Evolutionary conservation across 106 monocot genomes (phyloP), one percentile per base, ranked within the genome.

Genomic region (Phalaenopsis equestris): DNA sequence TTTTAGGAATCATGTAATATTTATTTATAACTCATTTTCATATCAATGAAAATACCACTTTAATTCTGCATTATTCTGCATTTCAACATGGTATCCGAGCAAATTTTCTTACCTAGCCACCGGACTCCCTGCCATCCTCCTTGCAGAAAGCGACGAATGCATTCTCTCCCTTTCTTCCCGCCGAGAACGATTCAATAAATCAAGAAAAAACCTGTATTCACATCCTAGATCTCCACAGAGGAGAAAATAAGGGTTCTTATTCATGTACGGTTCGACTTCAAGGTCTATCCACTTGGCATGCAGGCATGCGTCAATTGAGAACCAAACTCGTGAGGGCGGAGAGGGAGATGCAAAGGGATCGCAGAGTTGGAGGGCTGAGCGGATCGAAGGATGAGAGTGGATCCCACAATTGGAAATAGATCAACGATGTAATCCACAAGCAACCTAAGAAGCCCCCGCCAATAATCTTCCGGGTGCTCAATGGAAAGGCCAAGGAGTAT

Each of bases 381-480:
- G 81, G 70, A 67, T 80, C 85, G n/a, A 85, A 81, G 85, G 46
- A 76, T 80, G 90, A 85, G 84, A 80, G 78, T 12, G 85, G 81
- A 12, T 7, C 86, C 18, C 79, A 88, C 41, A 86, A 86, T 57
- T 86, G 91, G 83, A 91, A 91, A 83, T 67, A 88, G 79, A 88
- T 91, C 77, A 88, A 86, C 74, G 88, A 88, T 30, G 84, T 84
- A 36, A 73, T 88, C 3, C 88, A 88, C 81, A 91, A 88, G 86
- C 86, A 86, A 49, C 84, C 86, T 3, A 88, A 88, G 86, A 86
- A 81, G 76, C 56, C 86, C 2, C 86, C 88, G 78, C 81, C 88
- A 36, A 84, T 88, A 46, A 84, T 82, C 6, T 88, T 86, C 21
- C 77, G 84, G 47, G 88, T 82, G 42, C 38, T 82, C 39, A 78